Conservation (phyloP, 129 eudicot genomes). For the Oenanthe sinensis region DNA sequence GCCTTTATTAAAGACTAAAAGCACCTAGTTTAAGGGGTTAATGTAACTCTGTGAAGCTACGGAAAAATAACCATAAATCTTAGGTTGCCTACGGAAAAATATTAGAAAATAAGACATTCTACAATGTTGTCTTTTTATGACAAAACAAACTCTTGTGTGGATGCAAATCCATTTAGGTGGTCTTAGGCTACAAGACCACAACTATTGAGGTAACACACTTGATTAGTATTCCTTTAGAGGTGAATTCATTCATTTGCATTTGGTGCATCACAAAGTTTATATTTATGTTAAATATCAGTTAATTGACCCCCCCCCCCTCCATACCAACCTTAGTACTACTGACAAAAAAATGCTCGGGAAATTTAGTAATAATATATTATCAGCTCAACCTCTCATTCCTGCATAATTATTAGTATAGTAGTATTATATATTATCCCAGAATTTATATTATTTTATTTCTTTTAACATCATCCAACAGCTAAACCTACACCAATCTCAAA, state of each 20-base stretch:
- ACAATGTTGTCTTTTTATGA: background rate
- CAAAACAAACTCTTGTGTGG: background rate
- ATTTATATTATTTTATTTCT: no score
- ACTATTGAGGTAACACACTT: background rate
- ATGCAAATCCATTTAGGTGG: background rate
- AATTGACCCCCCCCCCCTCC: background rate
- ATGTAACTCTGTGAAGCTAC: background rate
- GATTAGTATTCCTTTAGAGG: background rate
- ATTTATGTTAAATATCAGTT: background rate
- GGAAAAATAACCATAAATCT: background rate
- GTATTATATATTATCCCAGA: background rate
- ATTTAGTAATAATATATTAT: background rate
- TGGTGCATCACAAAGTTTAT: background rate
- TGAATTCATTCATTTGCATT: background rate
- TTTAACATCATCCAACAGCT: background rate
- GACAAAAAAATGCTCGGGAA: background rate
- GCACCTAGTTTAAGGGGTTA: background rate
- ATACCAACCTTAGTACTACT: background rate
- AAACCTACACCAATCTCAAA: background rate
- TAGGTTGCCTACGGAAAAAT: background rate
- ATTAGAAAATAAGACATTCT: background rate
- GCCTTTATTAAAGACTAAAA: background rate
- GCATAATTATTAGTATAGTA: background rate
- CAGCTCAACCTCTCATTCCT: background rate
- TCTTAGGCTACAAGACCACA: background rate